Evolutionary conservation across 2,329 filamentous ascomycete species (phyloP), one percentile per base, ranked within the genome.

Genomic region (Diaporthe sp.): DNA sequence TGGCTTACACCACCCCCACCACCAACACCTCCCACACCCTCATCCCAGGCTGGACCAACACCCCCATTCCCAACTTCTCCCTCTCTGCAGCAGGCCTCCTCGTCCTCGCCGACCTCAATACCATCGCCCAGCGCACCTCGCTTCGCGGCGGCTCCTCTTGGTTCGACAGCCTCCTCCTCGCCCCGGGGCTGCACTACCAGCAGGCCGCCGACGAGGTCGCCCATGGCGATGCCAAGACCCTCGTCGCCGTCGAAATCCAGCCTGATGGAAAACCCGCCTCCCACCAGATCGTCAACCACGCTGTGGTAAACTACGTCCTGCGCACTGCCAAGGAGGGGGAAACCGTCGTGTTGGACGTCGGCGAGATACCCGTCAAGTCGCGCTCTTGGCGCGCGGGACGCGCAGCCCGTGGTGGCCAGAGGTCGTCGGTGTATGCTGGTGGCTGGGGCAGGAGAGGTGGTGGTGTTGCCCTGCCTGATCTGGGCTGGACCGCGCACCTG

Each of bases 101-200:
- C 30, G 89, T 88, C 10, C 86, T 92, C 22, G 90, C 90, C 4
- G 89, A 92, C 75, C 85, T 92, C 51, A 84, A 85, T 47, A 90
- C 88, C 2, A 84, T 91, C 35, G 87, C 89, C 8, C 83, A 88
- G 61, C 86, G 90, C 9, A 92, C 90, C 3, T 87, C 85, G 22
- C 84, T 92, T 58, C 86, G 85, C 2, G 90, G 90, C 35, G 89
- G 88, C 3, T 88, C 89, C 1, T 87, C 86, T 2, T 89, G 88
- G 83, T 82, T 90, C 0, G 91, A 92, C 79, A 83, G 83, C 10
- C 83, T 92, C 15, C 83, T 92, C 17, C 84, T 92, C 3, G 89
- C 88, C 2, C 91, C 91, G 0, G 91, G 91, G 0, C 79, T 92
- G 68, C 91, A 92, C 80, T 88, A 88, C 76, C 89, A 92, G 77